Percentiles rank a stretch among this genome's conserved stretches.
These are phyloP conservation scores for Penicillium occitanis DNA, from an alignment of 2,329 filamentous ascomycete genomes.

Conservation along the genomic window DNA sequence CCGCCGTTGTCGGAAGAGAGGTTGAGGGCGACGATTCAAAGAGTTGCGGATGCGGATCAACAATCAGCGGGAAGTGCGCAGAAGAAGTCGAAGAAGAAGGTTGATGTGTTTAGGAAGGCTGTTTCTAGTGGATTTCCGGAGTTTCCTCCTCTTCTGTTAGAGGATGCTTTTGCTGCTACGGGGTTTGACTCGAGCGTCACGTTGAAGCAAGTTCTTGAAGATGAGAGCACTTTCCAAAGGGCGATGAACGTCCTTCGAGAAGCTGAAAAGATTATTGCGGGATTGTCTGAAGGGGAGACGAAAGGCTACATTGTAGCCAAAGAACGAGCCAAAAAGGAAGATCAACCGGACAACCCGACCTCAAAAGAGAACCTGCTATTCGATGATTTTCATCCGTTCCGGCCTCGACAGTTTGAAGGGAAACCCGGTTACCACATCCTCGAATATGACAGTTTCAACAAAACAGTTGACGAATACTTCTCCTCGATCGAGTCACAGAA, in stretches of 20 bases:
- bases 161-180: conserved; percentile 73
- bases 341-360: conserved; percentile 37
- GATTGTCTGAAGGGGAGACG: conserved; percentile 64
- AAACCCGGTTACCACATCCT: conserved; percentile 67
- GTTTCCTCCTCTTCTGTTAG: conserved; percentile 80
- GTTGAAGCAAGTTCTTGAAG: conserved; percentile 68
- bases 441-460: conserved; percentile 82
- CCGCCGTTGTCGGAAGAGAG: conserved; percentile 73
- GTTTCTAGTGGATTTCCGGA: conserved; percentile 84
- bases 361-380: conserved; percentile 61
- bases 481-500: conserved; percentile 95
- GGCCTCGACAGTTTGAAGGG: conserved; percentile 73
- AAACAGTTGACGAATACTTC: conserved; percentile 94
- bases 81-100: conserved; percentile 72
- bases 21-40: conserved; percentile 66
- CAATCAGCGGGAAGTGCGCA: conserved; percentile 29
- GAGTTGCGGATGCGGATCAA: conserved; percentile 51
- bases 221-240: conserved; percentile 62
- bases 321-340: conserved; percentile 37
- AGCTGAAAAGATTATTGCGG: conserved; percentile 67
- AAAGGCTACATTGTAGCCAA: conserved; percentile 90
- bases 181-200: conserved; percentile 68
- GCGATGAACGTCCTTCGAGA: conserved; percentile 68
- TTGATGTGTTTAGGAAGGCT: conserved; percentile 74
- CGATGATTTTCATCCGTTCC: conserved; percentile 93